These are phyloP conservation scores for Henningerozyma blattae DNA, from an alignment of 805 yeast genomes.

Conservation along the genomic window DNA sequence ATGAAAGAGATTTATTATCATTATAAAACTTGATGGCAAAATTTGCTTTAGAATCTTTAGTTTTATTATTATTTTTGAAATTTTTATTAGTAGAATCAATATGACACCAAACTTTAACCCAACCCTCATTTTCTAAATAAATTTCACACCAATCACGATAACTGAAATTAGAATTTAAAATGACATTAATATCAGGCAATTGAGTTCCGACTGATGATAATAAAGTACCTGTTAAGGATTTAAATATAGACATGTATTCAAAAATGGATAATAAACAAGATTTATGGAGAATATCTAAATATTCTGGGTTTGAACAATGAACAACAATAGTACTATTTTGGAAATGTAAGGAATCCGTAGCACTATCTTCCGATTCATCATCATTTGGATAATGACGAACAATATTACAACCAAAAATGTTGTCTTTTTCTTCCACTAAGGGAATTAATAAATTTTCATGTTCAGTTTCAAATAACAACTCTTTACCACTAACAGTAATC, in stretches of 20 bases:
- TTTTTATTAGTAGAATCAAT: slow-evolving; percentile 13
- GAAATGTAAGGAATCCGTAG: too few species aligned
- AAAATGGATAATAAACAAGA: slow-evolving; percentile 14
- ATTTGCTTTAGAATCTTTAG: too few species aligned
- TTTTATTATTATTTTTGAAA: too few species aligned
- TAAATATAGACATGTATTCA: slow-evolving; percentile 16
- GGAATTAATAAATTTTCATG: too few species aligned
- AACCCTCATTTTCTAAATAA: slow-evolving; percentile 17
- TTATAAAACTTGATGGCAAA: neutral
- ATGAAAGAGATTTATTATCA: neutral
- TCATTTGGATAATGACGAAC: too few species aligned
- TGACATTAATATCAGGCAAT: slow-evolving; percentile 20
- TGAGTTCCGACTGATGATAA: slow-evolving; percentile 15
- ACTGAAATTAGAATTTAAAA: slow-evolving; percentile 18
- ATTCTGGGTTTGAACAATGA: neutral
- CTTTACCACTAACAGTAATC: too few species aligned
- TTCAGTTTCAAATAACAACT: too few species aligned
- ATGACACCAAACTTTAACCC: slow-evolving; percentile 25
- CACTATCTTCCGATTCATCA: too few species aligned
- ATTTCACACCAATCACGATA: slow-evolving; percentile 27
- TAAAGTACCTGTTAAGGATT: slow-evolving; percentile 19
- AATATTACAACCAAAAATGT: too few species aligned
- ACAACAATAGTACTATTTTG: too few species aligned
- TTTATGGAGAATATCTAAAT: slow-evolving; percentile 3
- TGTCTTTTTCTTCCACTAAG: too few species aligned